Conservation (phyloP, 345 rosid genomes). For the Eucalyptus polybractea region DNA sequence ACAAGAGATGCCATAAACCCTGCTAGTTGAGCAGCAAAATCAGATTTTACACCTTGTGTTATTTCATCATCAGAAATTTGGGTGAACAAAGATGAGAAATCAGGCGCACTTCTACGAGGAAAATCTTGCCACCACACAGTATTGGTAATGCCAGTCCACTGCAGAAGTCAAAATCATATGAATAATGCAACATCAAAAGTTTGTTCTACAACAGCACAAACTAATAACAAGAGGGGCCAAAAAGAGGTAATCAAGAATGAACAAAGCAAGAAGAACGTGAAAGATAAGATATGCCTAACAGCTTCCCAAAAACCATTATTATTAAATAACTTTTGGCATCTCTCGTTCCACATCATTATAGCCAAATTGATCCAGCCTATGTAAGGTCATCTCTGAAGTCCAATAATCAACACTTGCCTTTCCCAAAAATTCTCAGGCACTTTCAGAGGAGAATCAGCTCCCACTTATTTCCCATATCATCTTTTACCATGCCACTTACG, state of each 20-base stretch:
- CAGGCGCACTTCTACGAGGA: constrained; percentile 50
- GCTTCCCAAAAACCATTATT: not conserved
- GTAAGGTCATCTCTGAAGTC: not conserved
- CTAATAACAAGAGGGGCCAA: not conserved
- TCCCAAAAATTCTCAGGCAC: not conserved
- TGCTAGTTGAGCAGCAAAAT: constrained; percentile 84
- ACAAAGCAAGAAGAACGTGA: not conserved
- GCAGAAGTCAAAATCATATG: constrained; percentile 4
- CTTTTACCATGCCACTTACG: not conserved
- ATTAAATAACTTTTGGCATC: not conserved
- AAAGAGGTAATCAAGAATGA: not conserved
- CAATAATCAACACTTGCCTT: not conserved
- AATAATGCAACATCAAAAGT: not conserved
- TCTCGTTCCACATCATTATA: not conserved
- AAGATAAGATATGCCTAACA: not conserved
- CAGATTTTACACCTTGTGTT: constrained; percentile 29
- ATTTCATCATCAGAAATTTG: constrained; percentile 16
- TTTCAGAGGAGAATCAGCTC: not conserved
- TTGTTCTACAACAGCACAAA: not conserved
- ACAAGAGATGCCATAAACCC: constrained; percentile 78
- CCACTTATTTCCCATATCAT: not conserved
- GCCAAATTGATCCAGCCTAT: not conserved
- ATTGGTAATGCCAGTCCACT: constrained; percentile 92
- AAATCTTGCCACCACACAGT: constrained; percentile 99
- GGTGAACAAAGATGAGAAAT: constrained; percentile 57